A percentile compares a stretch with the other conserved stretches of the same genome.
phyloP scores from a whole-genome alignment of 345 rosid genomes.

The Citrus trifoliata region DNA sequence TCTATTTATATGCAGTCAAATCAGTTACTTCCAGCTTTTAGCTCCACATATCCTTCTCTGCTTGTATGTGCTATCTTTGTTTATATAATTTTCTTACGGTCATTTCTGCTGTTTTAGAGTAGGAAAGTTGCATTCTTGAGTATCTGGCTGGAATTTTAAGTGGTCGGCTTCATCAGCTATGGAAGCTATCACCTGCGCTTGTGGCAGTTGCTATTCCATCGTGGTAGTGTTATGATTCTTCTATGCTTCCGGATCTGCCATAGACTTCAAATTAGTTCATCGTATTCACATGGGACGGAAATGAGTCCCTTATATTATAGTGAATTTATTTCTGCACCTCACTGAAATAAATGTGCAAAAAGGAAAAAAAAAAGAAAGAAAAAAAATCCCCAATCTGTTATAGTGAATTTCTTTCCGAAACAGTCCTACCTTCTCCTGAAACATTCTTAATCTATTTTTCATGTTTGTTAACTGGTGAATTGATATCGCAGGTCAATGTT shows the following conservation, averaged over 20 bases:
- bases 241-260: background rate
- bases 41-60: slow-evolving; percentile 4
- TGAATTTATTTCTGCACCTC: background rate
- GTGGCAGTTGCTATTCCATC: slow-evolving; percentile 63
- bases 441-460: background rate
- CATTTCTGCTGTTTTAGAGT: slow-evolving; percentile 8
- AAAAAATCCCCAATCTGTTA: background rate
- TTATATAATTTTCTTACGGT: slow-evolving; percentile 2
- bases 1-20: background rate
- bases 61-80: slow-evolving; percentile 2
- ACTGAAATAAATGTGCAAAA: background rate
- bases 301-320: background rate
- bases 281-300: background rate
- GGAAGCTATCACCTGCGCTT: slow-evolving; percentile 61
- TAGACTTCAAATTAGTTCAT: background rate
- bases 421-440: background rate
- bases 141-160: slow-evolving; percentile 42
- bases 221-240: slow-evolving; percentile 42
- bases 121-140: slow-evolving; percentile 64
- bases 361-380: background rate
- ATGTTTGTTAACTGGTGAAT: slow-evolving; percentile 8
- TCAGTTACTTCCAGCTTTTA: background rate
- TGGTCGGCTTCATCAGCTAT: slow-evolving; percentile 43
- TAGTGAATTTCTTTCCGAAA: background rate
- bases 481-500: slow-evolving; percentile 62